Evolutionary conservation across 345 rosid genomes (phyloP).

Genomic region (Boechera divaricarpa): DNA sequence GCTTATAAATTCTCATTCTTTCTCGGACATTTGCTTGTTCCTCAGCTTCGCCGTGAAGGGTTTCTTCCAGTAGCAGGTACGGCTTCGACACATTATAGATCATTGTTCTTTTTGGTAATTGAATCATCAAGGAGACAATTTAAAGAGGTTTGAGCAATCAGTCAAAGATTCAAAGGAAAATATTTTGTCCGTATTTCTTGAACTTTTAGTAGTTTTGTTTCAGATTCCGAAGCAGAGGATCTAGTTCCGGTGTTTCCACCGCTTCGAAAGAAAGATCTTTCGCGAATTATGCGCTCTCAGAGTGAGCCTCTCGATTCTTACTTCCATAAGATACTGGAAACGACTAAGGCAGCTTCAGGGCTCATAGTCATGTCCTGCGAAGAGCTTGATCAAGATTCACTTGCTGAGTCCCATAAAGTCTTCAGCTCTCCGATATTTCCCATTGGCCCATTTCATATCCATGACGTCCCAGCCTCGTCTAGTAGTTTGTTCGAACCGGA

Average conservation of each 20-base stretch:
- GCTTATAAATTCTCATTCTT: slow-evolving; percentile 39
- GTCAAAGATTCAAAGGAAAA: background rate
- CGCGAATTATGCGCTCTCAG: slow-evolving; percentile 14
- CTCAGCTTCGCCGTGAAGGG: slow-evolving; percentile 41
- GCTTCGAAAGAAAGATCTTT: slow-evolving; percentile 46
- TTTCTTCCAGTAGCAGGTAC: slow-evolving; percentile 41
- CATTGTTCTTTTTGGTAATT: background rate
- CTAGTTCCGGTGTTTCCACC: slow-evolving; percentile 36
- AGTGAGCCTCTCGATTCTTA: slow-evolving; percentile 27
- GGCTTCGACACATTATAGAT: background rate
- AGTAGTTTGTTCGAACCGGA: slow-evolving; percentile 51
- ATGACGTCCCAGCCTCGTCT: slow-evolving; percentile 31
- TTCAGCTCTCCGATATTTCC: slow-evolving; percentile 52
- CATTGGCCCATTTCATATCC: slow-evolving; percentile 55
- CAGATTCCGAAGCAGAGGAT: slow-evolving; percentile 45
- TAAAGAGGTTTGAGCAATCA: background rate
- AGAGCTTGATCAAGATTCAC: slow-evolving; percentile 60
- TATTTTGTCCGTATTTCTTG: background rate
- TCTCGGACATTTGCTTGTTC: slow-evolving; percentile 35
- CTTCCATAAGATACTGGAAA: slow-evolving; percentile 33
- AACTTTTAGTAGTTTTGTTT: slow-evolving; percentile 24
- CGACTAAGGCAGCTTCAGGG: slow-evolving; percentile 48
- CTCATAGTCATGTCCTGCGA: slow-evolving; percentile 72
- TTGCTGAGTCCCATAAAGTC: slow-evolving; percentile 50
- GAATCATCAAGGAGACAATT: background rate